Conservation (phyloP, 225 moss, liverwort and hornwort species). For the Lunularia cruciata region DNA sequence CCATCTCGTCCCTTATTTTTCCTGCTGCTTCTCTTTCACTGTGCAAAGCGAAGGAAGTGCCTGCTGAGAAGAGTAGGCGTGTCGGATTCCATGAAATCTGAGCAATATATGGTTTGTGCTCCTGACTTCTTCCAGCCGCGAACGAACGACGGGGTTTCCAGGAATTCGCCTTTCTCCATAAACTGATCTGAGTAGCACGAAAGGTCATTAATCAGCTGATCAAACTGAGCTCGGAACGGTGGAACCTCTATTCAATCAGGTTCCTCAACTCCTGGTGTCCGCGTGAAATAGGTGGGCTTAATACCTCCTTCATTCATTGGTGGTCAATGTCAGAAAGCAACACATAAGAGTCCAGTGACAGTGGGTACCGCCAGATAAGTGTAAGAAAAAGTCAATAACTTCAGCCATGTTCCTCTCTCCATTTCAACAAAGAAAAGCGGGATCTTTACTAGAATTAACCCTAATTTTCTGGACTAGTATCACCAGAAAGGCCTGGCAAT, state of each 20-base stretch:
- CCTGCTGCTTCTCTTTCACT: neutral
- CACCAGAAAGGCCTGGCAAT: too few species aligned
- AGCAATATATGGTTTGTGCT: neutral
- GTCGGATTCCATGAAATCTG: neutral
- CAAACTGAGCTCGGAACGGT: too few species aligned
- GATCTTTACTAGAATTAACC: neutral
- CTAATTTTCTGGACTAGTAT: too few species aligned
- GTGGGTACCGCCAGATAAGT: too few species aligned
- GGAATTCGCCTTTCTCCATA: slow-evolving; percentile 22
- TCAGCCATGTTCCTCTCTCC: neutral
- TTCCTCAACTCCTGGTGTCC: too few species aligned
- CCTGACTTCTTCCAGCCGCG: slow-evolving; percentile 10
- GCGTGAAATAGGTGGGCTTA: too few species aligned
- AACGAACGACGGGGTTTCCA: slow-evolving; percentile 10
- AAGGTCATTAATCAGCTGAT: slow-evolving; percentile 18
- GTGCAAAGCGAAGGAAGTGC: neutral
- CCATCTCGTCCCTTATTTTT: slow-evolving; percentile 22
- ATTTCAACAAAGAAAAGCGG: neutral
- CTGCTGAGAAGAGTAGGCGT: neutral
- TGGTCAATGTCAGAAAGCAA: too few species aligned
- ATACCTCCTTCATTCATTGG: too few species aligned
- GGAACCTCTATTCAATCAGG: too few species aligned
- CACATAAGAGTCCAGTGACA: too few species aligned
- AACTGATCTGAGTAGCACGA: slow-evolving; percentile 22
- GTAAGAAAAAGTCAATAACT: too few species aligned